phyloP scores from a whole-genome alignment of 345 rosid species.

The Eucalyptus sp. region DNA sequence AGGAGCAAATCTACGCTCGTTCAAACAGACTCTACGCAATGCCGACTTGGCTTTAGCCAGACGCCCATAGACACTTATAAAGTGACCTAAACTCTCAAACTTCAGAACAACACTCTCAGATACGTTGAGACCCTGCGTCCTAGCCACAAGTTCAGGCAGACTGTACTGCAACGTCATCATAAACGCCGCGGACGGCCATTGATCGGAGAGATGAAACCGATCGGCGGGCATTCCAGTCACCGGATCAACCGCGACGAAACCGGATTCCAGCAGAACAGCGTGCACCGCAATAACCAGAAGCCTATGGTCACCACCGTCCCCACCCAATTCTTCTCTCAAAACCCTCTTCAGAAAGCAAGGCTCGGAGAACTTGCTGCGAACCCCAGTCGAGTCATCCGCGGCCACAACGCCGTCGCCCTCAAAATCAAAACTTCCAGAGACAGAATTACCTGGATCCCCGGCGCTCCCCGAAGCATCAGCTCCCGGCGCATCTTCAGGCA shows the following conservation, averaged over 20 bases:
- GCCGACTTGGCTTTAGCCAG: slow-evolving; percentile 13
- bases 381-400: slow-evolving; percentile 1
- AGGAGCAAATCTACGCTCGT: slow-evolving; percentile 30
- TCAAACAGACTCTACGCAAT: slow-evolving; percentile 23
- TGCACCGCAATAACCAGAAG: slow-evolving; percentile 46
- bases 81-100: slow-evolving; percentile 34
- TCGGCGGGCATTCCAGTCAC: slow-evolving; percentile 19
- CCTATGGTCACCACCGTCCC: slow-evolving; percentile 17
- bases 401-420: background rate
- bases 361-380: slow-evolving; percentile 23
- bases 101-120: slow-evolving; percentile 24
- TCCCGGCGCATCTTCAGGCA: background rate
- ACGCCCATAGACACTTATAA: slow-evolving; percentile 45
- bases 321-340: slow-evolving; percentile 33
- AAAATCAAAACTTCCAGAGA: background rate
- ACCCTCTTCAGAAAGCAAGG: slow-evolving; percentile 51
- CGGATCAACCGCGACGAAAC: slow-evolving; percentile 36
- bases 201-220: slow-evolving; percentile 28
- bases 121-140: background rate
- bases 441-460: background rate
- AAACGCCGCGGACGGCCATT: slow-evolving; percentile 12
- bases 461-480: background rate
- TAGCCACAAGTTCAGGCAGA: slow-evolving; percentile 27
- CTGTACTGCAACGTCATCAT: slow-evolving; percentile 42
- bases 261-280: slow-evolving; percentile 63